Evolutionary conservation across 2,329 filamentous ascomycete genomes (phyloP).

Genomic region (Fusarium bulbicola): DNA sequence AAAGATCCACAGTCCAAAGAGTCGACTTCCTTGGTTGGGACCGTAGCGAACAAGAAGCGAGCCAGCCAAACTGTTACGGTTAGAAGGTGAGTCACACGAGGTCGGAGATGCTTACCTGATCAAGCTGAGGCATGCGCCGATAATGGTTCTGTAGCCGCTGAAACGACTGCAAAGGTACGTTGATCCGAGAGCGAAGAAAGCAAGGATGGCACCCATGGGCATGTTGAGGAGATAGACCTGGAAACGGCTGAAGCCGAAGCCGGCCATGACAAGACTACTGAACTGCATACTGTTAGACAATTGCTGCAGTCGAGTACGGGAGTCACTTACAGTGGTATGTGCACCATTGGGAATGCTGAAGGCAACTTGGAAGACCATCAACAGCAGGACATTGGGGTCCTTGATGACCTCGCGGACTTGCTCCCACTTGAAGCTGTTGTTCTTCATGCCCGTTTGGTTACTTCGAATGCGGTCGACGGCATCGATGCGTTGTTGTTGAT

Average conservation of each 20-base stretch:
- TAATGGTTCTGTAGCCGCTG: constrained; percentile 27
- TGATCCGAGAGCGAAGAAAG: constrained; percentile 28
- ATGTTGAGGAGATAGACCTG: constrained; percentile 38
- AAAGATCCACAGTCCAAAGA: constrained; percentile 32
- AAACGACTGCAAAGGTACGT: constrained; percentile 33
- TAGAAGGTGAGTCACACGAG: not conserved
- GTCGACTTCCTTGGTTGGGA: constrained; percentile 22
- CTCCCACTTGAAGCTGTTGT: constrained; percentile 33
- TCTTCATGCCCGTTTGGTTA: constrained; percentile 36
- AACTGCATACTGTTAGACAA: not conserved
- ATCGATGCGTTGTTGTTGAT: constrained; percentile 15
- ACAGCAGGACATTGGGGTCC: constrained; percentile 31
- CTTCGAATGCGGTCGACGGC: constrained; percentile 29
- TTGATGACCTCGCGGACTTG: constrained; percentile 34
- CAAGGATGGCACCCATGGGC: constrained; percentile 33
- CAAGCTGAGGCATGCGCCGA: constrained; percentile 26
- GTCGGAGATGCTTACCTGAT: constrained; percentile 18
- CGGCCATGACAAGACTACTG: constrained; percentile 38
- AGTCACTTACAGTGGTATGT: constrained; percentile 26
- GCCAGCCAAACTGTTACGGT: constrained; percentile 13
- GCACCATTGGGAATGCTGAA: constrained; percentile 38
- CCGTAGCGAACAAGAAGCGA: constrained; percentile 33
- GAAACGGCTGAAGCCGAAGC: constrained; percentile 32
- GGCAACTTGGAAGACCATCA: constrained; percentile 31
- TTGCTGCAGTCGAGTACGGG: rapidly evolving